Evolutionary conservation across 2,329 filamentous ascomycete genomes (phyloP), one percentile per base, ranked within the genome.

Genomic region (Corynespora cassiicola): DNA sequence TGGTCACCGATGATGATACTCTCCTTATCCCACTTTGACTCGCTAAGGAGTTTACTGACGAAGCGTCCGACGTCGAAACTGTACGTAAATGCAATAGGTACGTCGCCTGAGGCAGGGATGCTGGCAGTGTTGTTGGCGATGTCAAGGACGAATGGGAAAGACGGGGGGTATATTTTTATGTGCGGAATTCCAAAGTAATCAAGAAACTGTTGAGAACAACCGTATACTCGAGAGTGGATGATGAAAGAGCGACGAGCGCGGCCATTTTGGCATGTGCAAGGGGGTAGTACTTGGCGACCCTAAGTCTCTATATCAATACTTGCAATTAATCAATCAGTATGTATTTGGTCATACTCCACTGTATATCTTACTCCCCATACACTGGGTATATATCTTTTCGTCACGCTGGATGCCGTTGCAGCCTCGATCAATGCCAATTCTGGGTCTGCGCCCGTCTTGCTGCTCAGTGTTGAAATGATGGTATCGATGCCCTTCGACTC

Each of bases 1-100:
- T 66, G 63, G 38, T 76, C 74, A 1, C 73, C 73, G 51, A 70
- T 38, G 22, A 69, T 34, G 31, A 43, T 59, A 0, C 47, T 42
- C 7, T 54, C 48, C 17, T 62, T 55, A 2, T 71, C 64, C 74
- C 75, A 43, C 14, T 20, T 40, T 12, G 28, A 14, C 19, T 35
- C 15, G 3, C 8, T 14, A 7, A 39, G 29, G 12, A 11, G 10
- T 9, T 19, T 17, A 9, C 18, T 30, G 4, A 26, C 30, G 30
- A 39, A 39, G 9, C 16, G 8, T 3, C 18, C 36, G 6, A 39
- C 15, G 36, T 39, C 30, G 9, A 21, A 36, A 15, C 17, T 36
- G 17, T 39, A 18, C 16, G 31, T 39, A 19, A 39, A 36, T 4
- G 19, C 21, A 3, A 39, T 18, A 10, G 20, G 36, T 10, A 16